phyloP scores from a whole-genome alignment of 2,329 filamentous ascomycete genomes.

The Zasmidium cellare region DNA sequence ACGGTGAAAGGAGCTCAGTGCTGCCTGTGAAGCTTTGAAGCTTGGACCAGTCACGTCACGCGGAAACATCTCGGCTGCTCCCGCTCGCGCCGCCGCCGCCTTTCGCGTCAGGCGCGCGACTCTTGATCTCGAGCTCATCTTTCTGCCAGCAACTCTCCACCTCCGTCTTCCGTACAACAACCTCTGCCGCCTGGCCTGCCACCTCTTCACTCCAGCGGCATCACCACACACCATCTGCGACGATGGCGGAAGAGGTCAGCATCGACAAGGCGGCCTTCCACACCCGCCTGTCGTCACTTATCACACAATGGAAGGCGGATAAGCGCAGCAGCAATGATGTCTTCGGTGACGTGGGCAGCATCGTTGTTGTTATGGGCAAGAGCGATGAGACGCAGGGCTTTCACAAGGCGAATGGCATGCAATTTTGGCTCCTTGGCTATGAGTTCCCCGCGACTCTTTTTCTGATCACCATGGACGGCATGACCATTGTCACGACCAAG shows the following conservation, averaged over 20 bases:
- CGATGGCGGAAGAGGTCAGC: slow-evolving; percentile 79
- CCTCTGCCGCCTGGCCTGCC: slow-evolving; percentile 15
- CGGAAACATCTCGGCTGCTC: no score
- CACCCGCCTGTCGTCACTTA: slow-evolving; percentile 83
- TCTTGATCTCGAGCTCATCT: slow-evolving; percentile 8
- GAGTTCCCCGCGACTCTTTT: slow-evolving; percentile 96
- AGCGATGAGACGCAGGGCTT: slow-evolving; percentile 84
- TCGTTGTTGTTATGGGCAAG: slow-evolving; percentile 92
- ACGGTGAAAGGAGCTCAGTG: background rate
- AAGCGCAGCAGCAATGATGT: slow-evolving; percentile 82
- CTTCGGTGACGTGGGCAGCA: slow-evolving; percentile 83
- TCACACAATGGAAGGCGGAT: slow-evolving; percentile 93
- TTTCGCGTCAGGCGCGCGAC: slow-evolving; percentile 8
- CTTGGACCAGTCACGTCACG: background rate
- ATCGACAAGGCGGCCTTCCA: slow-evolving; percentile 95
- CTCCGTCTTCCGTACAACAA: slow-evolving; percentile 7
- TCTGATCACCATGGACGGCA: slow-evolving; percentile 81
- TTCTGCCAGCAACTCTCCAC: slow-evolving; percentile 6
- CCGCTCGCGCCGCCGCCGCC: background rate
- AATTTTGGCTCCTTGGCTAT: slow-evolving; percentile 98
- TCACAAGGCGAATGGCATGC: slow-evolving; percentile 94
- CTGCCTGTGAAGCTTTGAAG: background rate
- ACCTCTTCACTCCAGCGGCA: slow-evolving; percentile 19
- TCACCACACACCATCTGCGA: slow-evolving; percentile 24
- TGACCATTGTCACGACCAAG: slow-evolving; percentile 91